phyloP scores from a whole-genome alignment of 306 rosid genomes.

The Delonix regia region DNA sequence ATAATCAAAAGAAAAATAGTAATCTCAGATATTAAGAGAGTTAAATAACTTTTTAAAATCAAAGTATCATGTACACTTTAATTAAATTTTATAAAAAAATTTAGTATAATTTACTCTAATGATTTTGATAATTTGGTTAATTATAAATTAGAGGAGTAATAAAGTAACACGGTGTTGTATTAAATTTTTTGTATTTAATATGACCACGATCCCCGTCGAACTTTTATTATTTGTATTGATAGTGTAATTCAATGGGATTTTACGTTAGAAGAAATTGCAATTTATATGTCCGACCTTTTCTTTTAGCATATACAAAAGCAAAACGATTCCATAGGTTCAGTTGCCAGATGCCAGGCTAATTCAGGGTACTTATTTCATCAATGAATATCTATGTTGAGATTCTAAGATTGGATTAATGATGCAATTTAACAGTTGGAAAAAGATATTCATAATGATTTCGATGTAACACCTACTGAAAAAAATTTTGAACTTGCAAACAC shows the following conservation, averaged over 20 bases:
- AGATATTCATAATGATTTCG: neutral
- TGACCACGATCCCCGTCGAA: neutral
- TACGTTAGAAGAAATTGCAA: conserved; percentile 7
- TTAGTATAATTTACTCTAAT: no score
- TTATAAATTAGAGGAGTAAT: neutral
- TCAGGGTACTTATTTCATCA: conserved; percentile 8
- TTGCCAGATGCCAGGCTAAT: neutral
- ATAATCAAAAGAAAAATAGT: neutral
- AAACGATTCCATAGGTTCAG: conserved; percentile 10
- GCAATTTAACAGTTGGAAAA: neutral
- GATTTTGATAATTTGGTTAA: neutral
- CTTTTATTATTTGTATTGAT: conserved; percentile 20
- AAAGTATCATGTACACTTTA: no score
- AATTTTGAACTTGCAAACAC: neutral
- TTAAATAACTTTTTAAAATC: no score
- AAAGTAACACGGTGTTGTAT: neutral
- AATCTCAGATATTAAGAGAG: no score
- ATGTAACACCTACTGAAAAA: neutral
- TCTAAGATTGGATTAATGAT: neutral
- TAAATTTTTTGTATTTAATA: neutral
- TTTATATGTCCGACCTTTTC: neutral
- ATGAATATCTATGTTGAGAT: neutral
- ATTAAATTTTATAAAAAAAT: no score
- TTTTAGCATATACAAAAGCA: neutral
- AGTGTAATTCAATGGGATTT: neutral